These are phyloP conservation scores for Coemansia sp. DNA, from an alignment of 192 early-diverging fungal genomes.

Conservation along the genomic window DNA sequence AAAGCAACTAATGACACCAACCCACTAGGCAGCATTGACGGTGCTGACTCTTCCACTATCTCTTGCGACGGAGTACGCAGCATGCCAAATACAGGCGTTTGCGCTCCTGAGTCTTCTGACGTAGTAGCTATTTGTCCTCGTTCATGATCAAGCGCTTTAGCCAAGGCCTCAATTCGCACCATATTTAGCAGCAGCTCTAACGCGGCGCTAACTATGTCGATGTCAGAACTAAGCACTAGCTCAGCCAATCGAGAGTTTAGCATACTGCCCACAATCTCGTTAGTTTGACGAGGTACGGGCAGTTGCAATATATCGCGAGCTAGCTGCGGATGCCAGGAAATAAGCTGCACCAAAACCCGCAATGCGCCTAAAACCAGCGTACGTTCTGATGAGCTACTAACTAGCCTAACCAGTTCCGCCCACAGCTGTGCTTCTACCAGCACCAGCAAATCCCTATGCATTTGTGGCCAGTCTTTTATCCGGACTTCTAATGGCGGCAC, in stretches of 20 bases:
- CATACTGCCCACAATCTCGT: conserved; percentile 20
- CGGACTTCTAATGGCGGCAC: conserved; percentile 21
- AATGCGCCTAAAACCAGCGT: conserved; percentile 38
- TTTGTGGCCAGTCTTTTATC: background rate
- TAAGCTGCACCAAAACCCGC: conserved; percentile 41
- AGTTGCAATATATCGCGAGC: conserved; percentile 43
- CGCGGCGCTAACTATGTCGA: conserved; percentile 32
- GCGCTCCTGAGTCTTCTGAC: conserved; percentile 32
- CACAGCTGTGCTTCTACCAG: conserved; percentile 46
- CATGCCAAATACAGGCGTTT: conserved; percentile 37
- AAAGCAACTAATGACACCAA: conserved; percentile 38
- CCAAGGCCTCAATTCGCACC: conserved; percentile 47
- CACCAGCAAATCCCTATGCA: conserved; percentile 17
- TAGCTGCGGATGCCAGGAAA: conserved; percentile 52
- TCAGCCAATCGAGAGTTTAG: conserved; percentile 32
- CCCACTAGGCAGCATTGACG: conserved; percentile 44
- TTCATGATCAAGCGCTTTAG: conserved; percentile 44
- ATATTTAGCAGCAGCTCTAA: conserved; percentile 50
- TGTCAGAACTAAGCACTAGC: conserved; percentile 38
- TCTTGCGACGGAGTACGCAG: background rate
- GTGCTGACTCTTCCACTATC: conserved; percentile 12
- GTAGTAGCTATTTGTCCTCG: background rate
- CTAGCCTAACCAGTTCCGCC: conserved; percentile 43
- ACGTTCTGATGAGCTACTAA: conserved; percentile 33
- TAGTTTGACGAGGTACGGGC: conserved; percentile 16